These are phyloP conservation scores for Craterostigma plantagineum DNA, from an alignment of 257 asterid species.

Conservation along the genomic window DNA sequence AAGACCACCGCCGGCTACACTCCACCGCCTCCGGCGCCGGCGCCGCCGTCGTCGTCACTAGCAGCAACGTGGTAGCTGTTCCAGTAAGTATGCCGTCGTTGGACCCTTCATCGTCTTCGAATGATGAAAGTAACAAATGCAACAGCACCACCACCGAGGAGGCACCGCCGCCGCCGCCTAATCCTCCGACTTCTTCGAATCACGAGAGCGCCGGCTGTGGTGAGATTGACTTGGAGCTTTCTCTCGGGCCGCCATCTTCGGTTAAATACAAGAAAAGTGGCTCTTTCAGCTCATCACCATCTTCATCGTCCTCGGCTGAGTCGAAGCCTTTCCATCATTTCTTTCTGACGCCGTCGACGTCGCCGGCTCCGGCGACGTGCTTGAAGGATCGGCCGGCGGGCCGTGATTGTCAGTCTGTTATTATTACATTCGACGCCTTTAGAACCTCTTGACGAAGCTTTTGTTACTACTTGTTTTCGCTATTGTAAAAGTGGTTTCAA, in stretches of 20 bases:
- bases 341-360: conserved; percentile 15
- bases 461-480: too few species aligned
- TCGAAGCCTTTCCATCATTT: conserved; percentile 17
- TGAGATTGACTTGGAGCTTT: conserved; percentile 39
- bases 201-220: conserved; percentile 7
- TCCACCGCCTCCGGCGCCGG: conserved; percentile 7
- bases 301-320: conserved; percentile 11
- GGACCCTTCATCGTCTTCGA: conserved; percentile 12
- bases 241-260: conserved; percentile 44
- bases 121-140: conserved; percentile 36
- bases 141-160: conserved; percentile 73
- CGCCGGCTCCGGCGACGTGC: conserved; percentile 22
- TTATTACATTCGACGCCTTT: too few species aligned
- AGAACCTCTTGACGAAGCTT: too few species aligned
- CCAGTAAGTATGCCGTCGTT: too few species aligned
- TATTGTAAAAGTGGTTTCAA: too few species aligned
- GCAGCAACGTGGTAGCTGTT: conserved; percentile 11
- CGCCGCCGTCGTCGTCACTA: conserved; percentile 7
- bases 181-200: too few species aligned
- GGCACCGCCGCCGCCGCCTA: conserved; percentile 8
- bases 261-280: conserved; percentile 13
- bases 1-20: conserved; percentile 27
- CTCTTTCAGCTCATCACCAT: conserved; percentile 12
- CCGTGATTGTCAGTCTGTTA: too few species aligned
- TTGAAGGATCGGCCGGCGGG: conserved; percentile 56